Evolutionary conservation across 192 early-diverging fungal genomes (phyloP), one percentile per base, ranked within the genome.

Genomic region (Coemansia sp.): DNA sequence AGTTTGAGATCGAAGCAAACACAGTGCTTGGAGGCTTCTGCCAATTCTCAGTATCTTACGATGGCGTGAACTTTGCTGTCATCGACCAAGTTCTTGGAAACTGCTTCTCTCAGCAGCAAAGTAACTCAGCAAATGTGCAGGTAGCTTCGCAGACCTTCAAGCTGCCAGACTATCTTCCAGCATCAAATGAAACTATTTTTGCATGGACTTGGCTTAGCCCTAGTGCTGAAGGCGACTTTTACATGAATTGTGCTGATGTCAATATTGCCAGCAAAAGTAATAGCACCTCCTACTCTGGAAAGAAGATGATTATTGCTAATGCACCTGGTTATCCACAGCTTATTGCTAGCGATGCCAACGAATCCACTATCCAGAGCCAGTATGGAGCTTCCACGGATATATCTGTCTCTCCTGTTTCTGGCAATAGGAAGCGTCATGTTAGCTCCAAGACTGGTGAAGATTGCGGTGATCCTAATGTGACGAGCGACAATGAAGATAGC

Each of bases 161-260:
- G 28, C 64, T 89, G 43, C 88, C 88, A 10, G 53, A 10, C 3
- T 58, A 63, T 7, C 58, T 84, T 42, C 88, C 88, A 3, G 65
- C 81, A 4, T 66, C 45, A 7, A 63, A 83, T 25, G 79, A 77
- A n/a, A 82, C 70, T n/a, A 70, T 81, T 16, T 84, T 89, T 62
- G 74, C 75, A n/a, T 87, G 86, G 87, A 68, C 84, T 34, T 89
- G 87, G 87, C 74, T 85, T 46, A 86, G 86, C 48, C 81, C 84
- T 20, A 48, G 70, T 2, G 81, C 78, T 13, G 80, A 84, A 64
- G 81, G 84, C 52, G 86, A 87, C 76, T 77, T 82, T 59, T 88
- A 87, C 72, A 85, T 84, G 71, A 72, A 72, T 58, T 72, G 68
- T 29, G 68, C 61, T 10, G 61, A 70, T 46, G 57, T 70, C 15